These are phyloP conservation scores for Pseudozyma flocculosa DNA, from an alignment of 1,284 basidiomycete genomes.

Conservation along the genomic window DNA sequence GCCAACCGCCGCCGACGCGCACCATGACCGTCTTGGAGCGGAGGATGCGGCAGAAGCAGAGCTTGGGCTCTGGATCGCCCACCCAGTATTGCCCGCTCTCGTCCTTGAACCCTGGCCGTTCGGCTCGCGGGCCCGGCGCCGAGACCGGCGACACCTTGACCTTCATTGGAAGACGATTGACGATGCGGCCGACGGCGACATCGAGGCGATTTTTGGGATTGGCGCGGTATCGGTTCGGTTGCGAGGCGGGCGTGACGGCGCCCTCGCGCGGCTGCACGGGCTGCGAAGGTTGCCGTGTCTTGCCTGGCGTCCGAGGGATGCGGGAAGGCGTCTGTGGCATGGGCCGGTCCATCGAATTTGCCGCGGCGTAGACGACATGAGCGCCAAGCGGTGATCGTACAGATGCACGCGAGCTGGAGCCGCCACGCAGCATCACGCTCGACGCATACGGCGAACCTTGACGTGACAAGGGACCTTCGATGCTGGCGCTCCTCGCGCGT, in stretches of 20 bases:
- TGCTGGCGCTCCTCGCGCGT: background rate
- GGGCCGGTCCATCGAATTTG: background rate
- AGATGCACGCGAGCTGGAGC: background rate
- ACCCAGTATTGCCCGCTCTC: constrained; percentile 50
- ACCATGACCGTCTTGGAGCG: constrained; percentile 54
- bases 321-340: background rate
- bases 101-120: constrained; percentile 9
- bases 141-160: constrained; percentile 24
- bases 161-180: constrained; percentile 77
- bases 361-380: background rate
- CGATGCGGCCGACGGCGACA: constrained; percentile 82
- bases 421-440: background rate
- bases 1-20: constrained; percentile 57
- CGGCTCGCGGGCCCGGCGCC: background rate
- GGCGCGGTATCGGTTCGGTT: constrained; percentile 67
- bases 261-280: background rate
- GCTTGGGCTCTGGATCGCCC: constrained; percentile 47
- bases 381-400: background rate
- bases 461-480: background rate
- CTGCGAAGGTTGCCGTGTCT: background rate
- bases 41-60: constrained; percentile 54
- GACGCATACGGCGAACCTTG: background rate
- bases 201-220: constrained; percentile 86
- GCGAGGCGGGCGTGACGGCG: background rate
- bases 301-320: background rate